Evolutionary conservation across 2,329 filamentous ascomycete species (phyloP).

Genomic region (Gliomastix tumulicola): DNA sequence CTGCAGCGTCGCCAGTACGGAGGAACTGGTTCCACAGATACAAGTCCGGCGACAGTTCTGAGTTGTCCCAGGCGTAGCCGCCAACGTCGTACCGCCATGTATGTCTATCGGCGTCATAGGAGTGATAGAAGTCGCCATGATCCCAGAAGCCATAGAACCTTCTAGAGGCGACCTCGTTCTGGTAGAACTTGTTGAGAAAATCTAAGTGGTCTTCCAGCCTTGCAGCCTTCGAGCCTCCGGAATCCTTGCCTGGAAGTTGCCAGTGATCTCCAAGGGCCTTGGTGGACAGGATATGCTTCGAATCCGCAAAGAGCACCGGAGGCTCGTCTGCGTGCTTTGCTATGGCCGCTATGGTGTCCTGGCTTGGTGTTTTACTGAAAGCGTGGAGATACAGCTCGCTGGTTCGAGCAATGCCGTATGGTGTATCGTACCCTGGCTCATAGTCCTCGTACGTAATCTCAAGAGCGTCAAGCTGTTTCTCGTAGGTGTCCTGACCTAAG

Average conservation of each 20-base stretch:
- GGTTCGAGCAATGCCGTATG: constrained; percentile 49
- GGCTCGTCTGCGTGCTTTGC: constrained; percentile 39
- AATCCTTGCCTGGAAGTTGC: constrained; percentile 26
- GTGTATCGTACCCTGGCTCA: constrained; percentile 45
- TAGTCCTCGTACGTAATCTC: constrained; percentile 59
- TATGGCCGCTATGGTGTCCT: constrained; percentile 32
- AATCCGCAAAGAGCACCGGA: constrained; percentile 39
- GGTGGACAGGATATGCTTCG: constrained; percentile 39
- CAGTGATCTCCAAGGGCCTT: constrained; percentile 46
- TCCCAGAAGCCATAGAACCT: constrained; percentile 58
- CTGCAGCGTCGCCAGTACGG: constrained; percentile 46
- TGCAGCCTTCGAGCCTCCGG: constrained; percentile 15
- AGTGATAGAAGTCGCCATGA: constrained; percentile 54
- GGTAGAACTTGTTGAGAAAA: constrained; percentile 48
- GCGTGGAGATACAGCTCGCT: constrained; percentile 47
- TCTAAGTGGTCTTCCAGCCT: constrained; percentile 44
- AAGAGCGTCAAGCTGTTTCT: constrained; percentile 50
- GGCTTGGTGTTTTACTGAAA: constrained; percentile 41
- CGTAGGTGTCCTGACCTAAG: constrained; percentile 45
- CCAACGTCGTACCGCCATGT: constrained; percentile 56
- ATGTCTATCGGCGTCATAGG: constrained; percentile 51
- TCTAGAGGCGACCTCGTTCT: constrained; percentile 44
- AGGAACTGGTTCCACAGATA: constrained; percentile 58
- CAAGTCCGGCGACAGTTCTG: constrained; percentile 53
- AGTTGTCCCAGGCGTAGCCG: constrained; percentile 59